phyloP scores from a whole-genome alignment of 352 stramenopile genomes.

The Elongisporangium undulatum region DNA sequence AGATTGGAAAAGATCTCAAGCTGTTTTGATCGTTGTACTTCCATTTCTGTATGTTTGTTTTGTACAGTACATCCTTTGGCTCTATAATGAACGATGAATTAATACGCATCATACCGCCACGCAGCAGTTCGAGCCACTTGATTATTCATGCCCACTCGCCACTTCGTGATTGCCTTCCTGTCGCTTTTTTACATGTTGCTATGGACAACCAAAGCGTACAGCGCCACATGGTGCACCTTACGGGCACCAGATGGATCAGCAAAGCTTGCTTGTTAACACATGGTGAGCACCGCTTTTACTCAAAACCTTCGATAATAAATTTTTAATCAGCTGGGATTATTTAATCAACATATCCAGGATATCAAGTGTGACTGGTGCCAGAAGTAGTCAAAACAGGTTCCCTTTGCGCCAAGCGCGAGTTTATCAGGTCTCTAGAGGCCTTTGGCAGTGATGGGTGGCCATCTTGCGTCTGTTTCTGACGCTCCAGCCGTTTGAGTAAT shows the following conservation, averaged over 20 bases:
- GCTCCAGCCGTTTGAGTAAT: not conserved
- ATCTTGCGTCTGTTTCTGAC: not conserved
- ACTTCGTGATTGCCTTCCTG: too few species aligned
- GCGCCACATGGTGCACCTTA: not conserved
- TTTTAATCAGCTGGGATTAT: not conserved
- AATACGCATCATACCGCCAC: too few species aligned
- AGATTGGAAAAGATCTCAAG: too few species aligned
- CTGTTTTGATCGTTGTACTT: too few species aligned
- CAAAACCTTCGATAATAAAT: not conserved
- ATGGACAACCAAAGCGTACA: not conserved
- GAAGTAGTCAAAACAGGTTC: not conserved
- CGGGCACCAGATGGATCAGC: not conserved
- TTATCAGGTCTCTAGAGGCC: not conserved
- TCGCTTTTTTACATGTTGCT: too few species aligned
- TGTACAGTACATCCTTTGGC: too few species aligned
- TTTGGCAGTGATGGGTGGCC: not conserved
- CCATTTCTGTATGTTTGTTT: too few species aligned
- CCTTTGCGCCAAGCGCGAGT: too few species aligned
- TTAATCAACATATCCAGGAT: not conserved
- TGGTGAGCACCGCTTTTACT: not conserved
- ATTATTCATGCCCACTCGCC: too few species aligned
- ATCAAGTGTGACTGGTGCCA: not conserved
- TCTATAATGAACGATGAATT: too few species aligned
- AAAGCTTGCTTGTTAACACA: not conserved
- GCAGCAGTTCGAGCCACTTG: too few species aligned